These are phyloP conservation scores for Polymyxa betae DNA, from an alignment of 208 protist species.

Conservation along the genomic window DNA sequence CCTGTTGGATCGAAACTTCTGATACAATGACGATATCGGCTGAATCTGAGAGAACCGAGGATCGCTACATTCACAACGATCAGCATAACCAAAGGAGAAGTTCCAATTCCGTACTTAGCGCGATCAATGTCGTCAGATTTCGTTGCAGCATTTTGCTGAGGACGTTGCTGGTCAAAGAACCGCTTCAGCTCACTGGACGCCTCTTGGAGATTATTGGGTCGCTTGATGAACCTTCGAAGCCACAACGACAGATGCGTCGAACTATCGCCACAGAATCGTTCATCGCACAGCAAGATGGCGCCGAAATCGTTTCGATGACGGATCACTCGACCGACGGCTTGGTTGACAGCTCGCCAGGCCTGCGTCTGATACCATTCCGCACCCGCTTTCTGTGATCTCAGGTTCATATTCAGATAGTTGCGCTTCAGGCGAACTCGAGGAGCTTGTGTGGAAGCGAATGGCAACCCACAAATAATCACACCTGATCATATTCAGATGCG, in stretches of 20 bases:
- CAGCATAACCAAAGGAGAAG: not conserved
- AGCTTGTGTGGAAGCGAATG: slow-evolving; percentile 25
- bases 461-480: not conserved
- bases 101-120: not conserved
- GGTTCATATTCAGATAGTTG: not conserved
- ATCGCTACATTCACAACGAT: not conserved
- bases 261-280: slow-evolving; percentile 59
- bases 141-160: not conserved
- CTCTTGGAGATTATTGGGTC: not conserved
- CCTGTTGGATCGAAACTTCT: too few relatives aligned
- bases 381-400: not conserved
- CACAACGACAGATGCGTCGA: not conserved
- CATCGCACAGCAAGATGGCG: slow-evolving; percentile 64
- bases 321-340: slow-evolving; percentile 69
- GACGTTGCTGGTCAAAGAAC: not conserved
- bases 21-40: too few relatives aligned
- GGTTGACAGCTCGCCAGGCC: slow-evolving; percentile 70
- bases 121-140: not conserved
- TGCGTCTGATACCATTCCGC: slow-evolving; percentile 66
- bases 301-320: slow-evolving; percentile 69
- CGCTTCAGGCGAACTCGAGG: slow-evolving; percentile 48
- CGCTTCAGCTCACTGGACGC: not conserved
- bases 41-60: not conserved
- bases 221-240: not conserved
- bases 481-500: not conserved